Evolutionary conservation across 768 basidiomycete species (phyloP).

Genomic region (Xerocomus brunneocitrinus): DNA sequence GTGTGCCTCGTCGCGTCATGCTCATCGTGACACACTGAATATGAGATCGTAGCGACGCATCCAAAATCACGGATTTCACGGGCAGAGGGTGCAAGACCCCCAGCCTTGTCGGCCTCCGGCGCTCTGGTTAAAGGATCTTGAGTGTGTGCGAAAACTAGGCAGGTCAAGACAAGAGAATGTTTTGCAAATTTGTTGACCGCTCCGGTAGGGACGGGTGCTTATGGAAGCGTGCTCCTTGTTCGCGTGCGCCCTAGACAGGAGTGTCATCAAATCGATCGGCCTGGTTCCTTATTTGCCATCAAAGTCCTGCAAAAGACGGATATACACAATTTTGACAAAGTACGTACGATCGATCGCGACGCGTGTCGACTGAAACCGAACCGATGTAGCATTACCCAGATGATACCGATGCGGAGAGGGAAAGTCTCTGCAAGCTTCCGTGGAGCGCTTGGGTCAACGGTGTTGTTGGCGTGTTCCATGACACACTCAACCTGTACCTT

Average conservation of each 20-base stretch:
- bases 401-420: constrained; percentile 40
- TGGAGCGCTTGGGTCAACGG: constrained; percentile 56
- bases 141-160: constrained; percentile 42
- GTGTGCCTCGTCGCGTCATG: not conserved
- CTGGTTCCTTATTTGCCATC: constrained; percentile 42
- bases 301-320: constrained; percentile 39
- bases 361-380: not conserved
- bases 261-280: constrained; percentile 30
- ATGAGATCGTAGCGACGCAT: constrained; percentile 15
- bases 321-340: constrained; percentile 31
- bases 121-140: constrained; percentile 36
- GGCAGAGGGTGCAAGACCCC: constrained; percentile 22
- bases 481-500: constrained; percentile 45
- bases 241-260: constrained; percentile 28
- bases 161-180: not conserved
- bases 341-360: constrained; percentile 11
- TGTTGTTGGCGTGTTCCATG: constrained; percentile 42
- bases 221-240: constrained; percentile 42
- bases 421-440: constrained; percentile 36
- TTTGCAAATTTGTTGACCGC: constrained; percentile 1
- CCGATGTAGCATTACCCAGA: constrained; percentile 20
- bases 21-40: not conserved
- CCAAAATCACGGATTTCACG: constrained; percentile 6
- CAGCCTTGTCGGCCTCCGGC: constrained; percentile 35
- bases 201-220: constrained; percentile 37